These are phyloP conservation scores for Silene vulgaris DNA, from an alignment of 179 eudicot species.

Conservation along the genomic window DNA sequence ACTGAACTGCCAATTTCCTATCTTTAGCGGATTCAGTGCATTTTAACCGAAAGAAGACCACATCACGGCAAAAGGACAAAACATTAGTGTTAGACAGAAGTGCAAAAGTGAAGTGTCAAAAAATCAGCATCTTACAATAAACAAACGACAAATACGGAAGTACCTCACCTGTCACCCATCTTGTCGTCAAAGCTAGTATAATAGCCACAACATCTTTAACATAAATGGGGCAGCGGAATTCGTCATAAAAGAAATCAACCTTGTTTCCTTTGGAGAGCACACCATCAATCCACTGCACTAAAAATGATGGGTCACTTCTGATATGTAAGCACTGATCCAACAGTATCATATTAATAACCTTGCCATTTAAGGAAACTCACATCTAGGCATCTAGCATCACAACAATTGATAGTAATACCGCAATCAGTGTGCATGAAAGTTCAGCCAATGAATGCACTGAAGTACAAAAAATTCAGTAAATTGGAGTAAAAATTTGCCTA, in stretches of 20 bases:
- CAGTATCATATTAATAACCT: background rate
- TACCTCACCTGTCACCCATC: slow-evolving; percentile 67
- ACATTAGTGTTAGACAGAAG: background rate
- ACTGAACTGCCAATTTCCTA: too few relatives aligned
- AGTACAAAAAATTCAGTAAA: too few relatives aligned
- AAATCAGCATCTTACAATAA: background rate
- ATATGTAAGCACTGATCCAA: slow-evolving; percentile 1
- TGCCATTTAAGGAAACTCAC: background rate
- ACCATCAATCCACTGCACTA: slow-evolving; percentile 78
- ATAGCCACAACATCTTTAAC: slow-evolving; percentile 72
- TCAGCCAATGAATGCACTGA: too few relatives aligned
- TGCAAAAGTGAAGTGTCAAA: background rate
- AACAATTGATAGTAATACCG: too few relatives aligned
- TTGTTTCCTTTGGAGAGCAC: slow-evolving; percentile 64
- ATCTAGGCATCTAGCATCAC: background rate
- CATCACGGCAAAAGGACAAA: slow-evolving; percentile 8
- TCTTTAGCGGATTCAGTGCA: too few relatives aligned
- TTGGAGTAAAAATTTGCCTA: too few relatives aligned
- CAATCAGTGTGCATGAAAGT: too few relatives aligned
- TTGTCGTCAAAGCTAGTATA: slow-evolving; percentile 41
- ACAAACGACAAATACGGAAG: slow-evolving; percentile 11
- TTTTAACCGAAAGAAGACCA: background rate
- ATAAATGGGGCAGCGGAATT: slow-evolving; percentile 85
- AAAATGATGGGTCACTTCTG: slow-evolving; percentile 5
- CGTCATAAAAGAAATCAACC: slow-evolving; percentile 67